Percentiles rank a stretch among this genome's conserved stretches.
Conservation (phyloP, 2,329 filamentous ascomycete species). For the Lachnellula suecica region DNA sequence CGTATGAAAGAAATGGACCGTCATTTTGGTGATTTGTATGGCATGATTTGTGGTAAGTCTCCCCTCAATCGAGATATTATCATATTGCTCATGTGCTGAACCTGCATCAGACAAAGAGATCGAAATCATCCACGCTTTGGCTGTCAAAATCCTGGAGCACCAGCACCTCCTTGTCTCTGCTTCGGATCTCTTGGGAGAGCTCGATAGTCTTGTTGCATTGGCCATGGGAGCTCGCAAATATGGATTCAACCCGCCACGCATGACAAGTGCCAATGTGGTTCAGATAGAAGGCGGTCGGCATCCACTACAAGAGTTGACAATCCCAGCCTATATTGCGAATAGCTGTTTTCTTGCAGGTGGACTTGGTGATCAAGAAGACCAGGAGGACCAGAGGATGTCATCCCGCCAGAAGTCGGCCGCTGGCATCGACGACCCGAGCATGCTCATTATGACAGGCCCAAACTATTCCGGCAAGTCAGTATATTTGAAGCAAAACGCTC, state of each 20-base stretch:
- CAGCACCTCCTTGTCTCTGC: conserved; percentile 64
- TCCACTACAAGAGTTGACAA: conserved; percentile 80
- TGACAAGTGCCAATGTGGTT: conserved; percentile 70
- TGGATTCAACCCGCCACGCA: conserved; percentile 65
- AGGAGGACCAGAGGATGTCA: conserved; percentile 2
- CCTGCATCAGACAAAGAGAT: conserved; percentile 71
- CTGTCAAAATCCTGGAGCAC: conserved; percentile 67
- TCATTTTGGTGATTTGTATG: conserved; percentile 81
- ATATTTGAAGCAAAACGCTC: conserved; percentile 88
- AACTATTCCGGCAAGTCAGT: conserved; percentile 98
- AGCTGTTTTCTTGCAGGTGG: conserved; percentile 70
- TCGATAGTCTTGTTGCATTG: conserved; percentile 83
- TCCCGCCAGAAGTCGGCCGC: conserved; percentile 8
- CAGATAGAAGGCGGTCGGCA: conserved; percentile 79
- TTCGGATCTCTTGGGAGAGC: conserved; percentile 82
- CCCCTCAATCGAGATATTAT: not conserved
- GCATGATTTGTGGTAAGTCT: conserved; percentile 73
- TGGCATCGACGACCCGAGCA: conserved; percentile 50
- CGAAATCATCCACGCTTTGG: conserved; percentile 78
- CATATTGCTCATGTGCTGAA: conserved; percentile 8
- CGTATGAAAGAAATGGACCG: conserved; percentile 80
- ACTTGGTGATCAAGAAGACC: conserved; percentile 29
- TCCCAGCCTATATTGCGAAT: conserved; percentile 81
- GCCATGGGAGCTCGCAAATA: conserved; percentile 75
- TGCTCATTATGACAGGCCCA: conserved; percentile 83